Evolutionary conservation across 352 stramenopile species (phyloP), one percentile per base, ranked within the genome.

Genomic region (Phytophthora gonapodyides): DNA sequence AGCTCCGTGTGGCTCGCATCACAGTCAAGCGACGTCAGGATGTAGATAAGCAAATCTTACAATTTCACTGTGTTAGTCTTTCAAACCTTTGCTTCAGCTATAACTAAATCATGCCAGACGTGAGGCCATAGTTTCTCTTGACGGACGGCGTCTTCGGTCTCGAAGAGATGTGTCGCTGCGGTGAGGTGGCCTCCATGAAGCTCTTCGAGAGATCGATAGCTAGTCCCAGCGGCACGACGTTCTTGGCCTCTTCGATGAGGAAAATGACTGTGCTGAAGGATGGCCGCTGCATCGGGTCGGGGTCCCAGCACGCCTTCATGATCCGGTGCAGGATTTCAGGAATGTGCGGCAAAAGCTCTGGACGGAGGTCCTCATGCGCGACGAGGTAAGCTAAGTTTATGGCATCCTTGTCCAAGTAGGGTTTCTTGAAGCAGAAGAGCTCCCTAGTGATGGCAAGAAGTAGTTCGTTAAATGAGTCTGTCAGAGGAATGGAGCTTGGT

Each of bases 341-440:
- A 43, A 91, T 91, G 40, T 91, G 82, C 15, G 78, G 69, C 15
- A 78, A 60, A 37, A 91, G 58, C 34, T 81, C 69, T 0, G 82
- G 82, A 0, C 80, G 80, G n/a, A 91, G 72, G 61, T 89, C 78
- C 42, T 89, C 80, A 62, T 91, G 76, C 7, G 82, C 82, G 6
- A 91, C 80, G 61, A 91, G 82, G 61, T 91, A 89, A 31, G 80
- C 80, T 31, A 91, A 30, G 30, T 87, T 91, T 67, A 91, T 91
- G 13, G 80, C 78, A 52, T 91, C 82, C 34, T 91, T 80, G 63
- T 91, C 82, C 41, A 91, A 49, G 57, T 91, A 91, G 30, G 82
- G 82, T 52, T 91, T 91, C 71, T 89, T 88, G 63, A 91, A 91
- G 69, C 82, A 91, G 34, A 91, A 91, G 11, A 91, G 71, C 46